Base-by-base conservation (phyloP, 2,329 filamentous ascomycete species). In the Ascochyta lentis region DNA sequence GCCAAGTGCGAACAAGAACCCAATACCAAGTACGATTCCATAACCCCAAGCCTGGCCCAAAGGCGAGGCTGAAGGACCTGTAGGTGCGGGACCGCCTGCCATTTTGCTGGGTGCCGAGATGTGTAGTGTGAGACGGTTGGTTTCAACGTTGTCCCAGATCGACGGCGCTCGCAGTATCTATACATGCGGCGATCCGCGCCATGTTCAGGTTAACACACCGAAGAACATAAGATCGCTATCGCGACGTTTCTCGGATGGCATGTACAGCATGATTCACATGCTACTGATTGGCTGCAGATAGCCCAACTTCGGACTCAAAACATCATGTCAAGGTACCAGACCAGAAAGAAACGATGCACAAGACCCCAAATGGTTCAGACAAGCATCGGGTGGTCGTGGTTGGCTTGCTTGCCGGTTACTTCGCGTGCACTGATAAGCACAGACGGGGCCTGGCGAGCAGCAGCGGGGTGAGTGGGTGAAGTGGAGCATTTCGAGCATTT, bases 21-120 rank as follows among this genome's bases (percentile, higher is more conserved):
- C 70, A 26, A 73, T 49, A 37, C 70, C 70, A 51, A 73, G 59
- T 10, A 73, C 64, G 29, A 72, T 68, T 15, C 70, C 70, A 65
- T 73, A 73, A n/a, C 69, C 69, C 67, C 67, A 69, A 49, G 52
- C 66, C 51, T 68, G 67, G 3, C 66, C 65, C 24, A 70, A 45
- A 44, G 67, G 66, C n/a, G 60, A 65, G 34, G 64, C 64, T 19
- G 65, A 62, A 39, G 66, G 63, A 24, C 66, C 65, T 19, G 64
- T 60, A 22, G 67, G 67, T 48, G 67, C 61, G 45, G 61, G 60
- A 41, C 65, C 64, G 41, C 67, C 66, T 58, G 67, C 67, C 65
- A 68, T 69, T 12, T 47, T 45, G 31, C 35, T 49, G 34, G 42
- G 47, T 37, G 47, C 42, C 44, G 38, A 43, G 16, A 29, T 49